These are phyloP conservation scores for Anthracocystis walkeri DNA, from an alignment of 1,284 basidiomycete species.

Conservation along the genomic window DNA sequence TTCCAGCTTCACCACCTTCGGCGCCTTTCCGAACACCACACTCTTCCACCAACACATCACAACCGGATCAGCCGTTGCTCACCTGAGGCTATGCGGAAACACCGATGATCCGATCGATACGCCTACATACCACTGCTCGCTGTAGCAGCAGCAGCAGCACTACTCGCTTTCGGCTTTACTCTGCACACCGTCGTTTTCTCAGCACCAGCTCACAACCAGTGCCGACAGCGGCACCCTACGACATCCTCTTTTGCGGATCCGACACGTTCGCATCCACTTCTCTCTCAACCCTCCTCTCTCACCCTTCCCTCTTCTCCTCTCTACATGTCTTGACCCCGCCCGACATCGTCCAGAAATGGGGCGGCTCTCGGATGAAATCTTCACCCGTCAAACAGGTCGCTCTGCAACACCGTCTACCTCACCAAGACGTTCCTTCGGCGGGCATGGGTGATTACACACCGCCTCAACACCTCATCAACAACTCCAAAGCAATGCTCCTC, in stretches of 20 bases:
- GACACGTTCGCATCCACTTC: slow-evolving; percentile 54
- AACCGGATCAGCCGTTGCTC: background rate
- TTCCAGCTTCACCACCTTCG: too few species aligned
- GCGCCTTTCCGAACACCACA: background rate
- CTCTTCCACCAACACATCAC: background rate
- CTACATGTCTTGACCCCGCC: slow-evolving; percentile 76
- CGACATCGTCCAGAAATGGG: slow-evolving; percentile 66
- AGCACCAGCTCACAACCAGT: background rate
- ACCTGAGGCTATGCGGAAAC: background rate
- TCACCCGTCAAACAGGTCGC: slow-evolving; percentile 60
- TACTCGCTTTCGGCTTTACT: background rate
- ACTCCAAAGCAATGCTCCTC: slow-evolving; percentile 74
- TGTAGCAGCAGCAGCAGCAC: background rate
- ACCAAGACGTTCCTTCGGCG: slow-evolving; percentile 29
- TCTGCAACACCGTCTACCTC: slow-evolving; percentile 23
- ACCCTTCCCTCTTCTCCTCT: slow-evolving; percentile 12
- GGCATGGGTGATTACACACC: slow-evolving; percentile 40
- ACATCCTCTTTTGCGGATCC: slow-evolving; percentile 67
- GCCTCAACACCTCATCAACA: slow-evolving; percentile 16
- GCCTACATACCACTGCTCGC: too few species aligned
- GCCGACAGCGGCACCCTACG: slow-evolving; percentile 47
- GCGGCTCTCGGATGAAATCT: slow-evolving; percentile 57
- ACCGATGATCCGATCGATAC: background rate
- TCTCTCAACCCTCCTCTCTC: slow-evolving; percentile 33
- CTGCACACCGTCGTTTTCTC: background rate